Conservation (phyloP, 345 rosid species). For the Eucalyptus dawsonii region DNA sequence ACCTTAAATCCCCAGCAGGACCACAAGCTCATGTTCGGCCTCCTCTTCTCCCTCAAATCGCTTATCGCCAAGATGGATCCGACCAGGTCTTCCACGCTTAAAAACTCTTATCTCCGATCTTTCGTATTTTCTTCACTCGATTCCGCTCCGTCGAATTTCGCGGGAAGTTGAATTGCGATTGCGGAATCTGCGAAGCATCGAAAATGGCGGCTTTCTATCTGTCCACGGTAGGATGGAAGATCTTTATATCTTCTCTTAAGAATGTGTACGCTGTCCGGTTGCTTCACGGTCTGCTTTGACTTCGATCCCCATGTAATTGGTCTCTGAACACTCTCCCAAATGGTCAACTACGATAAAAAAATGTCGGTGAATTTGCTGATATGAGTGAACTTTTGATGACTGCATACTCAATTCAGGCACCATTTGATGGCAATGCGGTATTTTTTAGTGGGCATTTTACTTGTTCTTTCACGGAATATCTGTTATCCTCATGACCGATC, state of each 20-base stretch:
- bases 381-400: not conserved
- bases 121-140: not conserved
- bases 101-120: fast-evolving
- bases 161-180: not conserved
- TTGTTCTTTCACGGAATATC: not conserved
- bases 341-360: not conserved
- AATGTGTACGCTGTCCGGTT: not conserved
- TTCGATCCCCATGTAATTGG: not conserved
- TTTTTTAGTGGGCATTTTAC: not conserved
- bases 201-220: not conserved
- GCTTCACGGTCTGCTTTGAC: not conserved
- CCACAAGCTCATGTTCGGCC: constrained; percentile 94
- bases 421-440: not conserved
- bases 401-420: not conserved
- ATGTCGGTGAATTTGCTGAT: not conserved
- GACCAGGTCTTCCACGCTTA: not conserved
- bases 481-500: not conserved
- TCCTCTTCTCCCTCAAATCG: constrained; percentile 95
- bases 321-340: not conserved
- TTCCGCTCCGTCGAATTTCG: not conserved
- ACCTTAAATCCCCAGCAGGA: constrained; percentile 83
- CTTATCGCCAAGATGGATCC: constrained; percentile 20
- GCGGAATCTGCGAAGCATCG: not conserved
- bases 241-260: not conserved
- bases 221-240: not conserved